A percentile compares a stretch with the other conserved stretches of the same genome.
Evolutionary conservation across 2,329 filamentous ascomycete species (phyloP).

Genomic region (Curvularia hawaiiensis): DNA sequence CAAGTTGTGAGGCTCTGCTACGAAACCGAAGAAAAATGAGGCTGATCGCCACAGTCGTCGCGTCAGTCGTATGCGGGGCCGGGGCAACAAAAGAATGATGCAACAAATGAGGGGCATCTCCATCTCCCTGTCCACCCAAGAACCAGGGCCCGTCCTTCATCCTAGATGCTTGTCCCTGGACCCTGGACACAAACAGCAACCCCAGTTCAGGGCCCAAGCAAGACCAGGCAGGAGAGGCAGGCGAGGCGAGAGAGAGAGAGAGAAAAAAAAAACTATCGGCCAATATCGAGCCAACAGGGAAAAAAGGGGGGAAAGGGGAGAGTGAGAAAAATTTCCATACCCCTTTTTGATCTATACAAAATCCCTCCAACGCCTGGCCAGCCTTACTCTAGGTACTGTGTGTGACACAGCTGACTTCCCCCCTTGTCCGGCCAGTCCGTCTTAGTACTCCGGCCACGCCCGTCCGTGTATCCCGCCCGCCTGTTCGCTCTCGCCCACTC

Average conservation of each 20-base stretch:
- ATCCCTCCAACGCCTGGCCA: too few relatives aligned
- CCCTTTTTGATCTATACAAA: background rate
- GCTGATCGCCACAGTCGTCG: background rate
- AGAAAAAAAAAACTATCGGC: background rate
- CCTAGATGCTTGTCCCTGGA: background rate
- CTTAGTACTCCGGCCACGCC: background rate
- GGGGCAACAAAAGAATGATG: background rate
- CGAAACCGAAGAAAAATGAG: background rate
- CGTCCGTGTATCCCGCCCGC: background rate
- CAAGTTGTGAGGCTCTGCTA: background rate
- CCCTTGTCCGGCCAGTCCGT: background rate
- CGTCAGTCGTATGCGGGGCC: background rate
- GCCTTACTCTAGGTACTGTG: too few relatives aligned
- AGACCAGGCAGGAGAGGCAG: background rate
- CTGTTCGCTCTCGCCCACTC: too few relatives aligned
- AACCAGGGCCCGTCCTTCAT: background rate
- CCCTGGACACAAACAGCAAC: background rate
- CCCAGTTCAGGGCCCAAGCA: background rate
- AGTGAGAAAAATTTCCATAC: background rate
- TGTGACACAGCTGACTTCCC: too few relatives aligned
- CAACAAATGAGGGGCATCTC: slow-evolving; percentile 3
- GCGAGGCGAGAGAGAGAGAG: background rate
- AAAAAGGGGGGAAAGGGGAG: background rate
- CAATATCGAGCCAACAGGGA: too few relatives aligned
- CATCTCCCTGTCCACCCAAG: background rate